Percentiles rank a stretch among this genome's conserved stretches.
Conservation (phyloP, 225 moss, liverwort and hornwort species). For the Takakia lepidozioides region DNA sequence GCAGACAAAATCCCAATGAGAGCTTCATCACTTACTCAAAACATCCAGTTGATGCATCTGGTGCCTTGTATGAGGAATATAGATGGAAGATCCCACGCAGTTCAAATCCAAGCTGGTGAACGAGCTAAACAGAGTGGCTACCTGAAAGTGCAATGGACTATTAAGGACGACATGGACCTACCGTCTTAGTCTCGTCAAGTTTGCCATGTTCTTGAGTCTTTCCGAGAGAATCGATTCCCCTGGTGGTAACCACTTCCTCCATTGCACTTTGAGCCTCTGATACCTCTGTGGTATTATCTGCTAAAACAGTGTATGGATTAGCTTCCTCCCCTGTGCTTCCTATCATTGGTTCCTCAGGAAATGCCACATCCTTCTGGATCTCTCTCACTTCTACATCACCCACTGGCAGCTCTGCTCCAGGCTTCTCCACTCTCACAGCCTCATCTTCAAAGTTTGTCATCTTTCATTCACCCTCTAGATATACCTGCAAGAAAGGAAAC, state of each 20-base stretch:
- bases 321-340: constrained; percentile 9
- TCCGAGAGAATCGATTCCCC: constrained; percentile 6
- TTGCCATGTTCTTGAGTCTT: constrained; percentile 4
- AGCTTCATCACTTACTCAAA: too few species aligned
- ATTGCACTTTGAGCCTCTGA: constrained; percentile 17
- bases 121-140: background rate
- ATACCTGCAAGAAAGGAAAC: too few species aligned
- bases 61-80: background rate
- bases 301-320: constrained; percentile 25
- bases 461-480: too few species aligned
- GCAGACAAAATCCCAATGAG: too few species aligned
- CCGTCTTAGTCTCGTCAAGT: background rate
- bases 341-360: constrained; percentile 11
- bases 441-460: constrained; percentile 23
- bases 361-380: constrained; percentile 19
- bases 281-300: constrained; percentile 5
- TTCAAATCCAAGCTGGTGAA: background rate
- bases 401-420: constrained; percentile 17
- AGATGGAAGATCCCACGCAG: background rate
- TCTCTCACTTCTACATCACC: constrained; percentile 21
- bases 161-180: too few species aligned
- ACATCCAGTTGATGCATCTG: background rate
- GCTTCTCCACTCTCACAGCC: constrained; percentile 12
- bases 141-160: too few species aligned
- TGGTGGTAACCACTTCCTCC: constrained; percentile 6